phyloP scores from a whole-genome alignment of 148 eudicot genomes.

The Rhododendron ovatum region DNA sequence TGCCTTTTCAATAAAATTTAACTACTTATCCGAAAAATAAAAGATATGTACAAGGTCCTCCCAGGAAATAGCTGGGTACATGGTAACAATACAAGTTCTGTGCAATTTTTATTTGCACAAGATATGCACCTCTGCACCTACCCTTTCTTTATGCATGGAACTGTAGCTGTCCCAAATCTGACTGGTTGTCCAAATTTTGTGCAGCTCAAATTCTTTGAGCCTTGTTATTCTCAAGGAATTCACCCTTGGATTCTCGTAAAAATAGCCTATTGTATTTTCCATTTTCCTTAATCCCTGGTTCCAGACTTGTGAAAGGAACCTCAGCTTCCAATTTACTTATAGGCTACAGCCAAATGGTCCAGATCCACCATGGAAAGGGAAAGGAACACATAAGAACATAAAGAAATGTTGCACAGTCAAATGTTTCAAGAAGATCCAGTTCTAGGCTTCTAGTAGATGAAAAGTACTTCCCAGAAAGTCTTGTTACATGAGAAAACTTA shows the following conservation, averaged over 20 bases:
- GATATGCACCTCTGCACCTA: background rate
- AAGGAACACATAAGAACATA: background rate
- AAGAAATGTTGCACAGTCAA: background rate
- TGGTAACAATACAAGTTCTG: background rate
- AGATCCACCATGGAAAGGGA: background rate
- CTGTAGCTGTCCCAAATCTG: background rate
- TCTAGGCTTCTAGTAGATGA: background rate
- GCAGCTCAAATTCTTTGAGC: background rate
- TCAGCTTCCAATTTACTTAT: background rate
- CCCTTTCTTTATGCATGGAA: background rate
- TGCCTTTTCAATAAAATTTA: no score
- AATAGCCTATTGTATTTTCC: background rate
- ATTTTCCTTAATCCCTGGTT: background rate
- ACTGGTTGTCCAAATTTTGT: background rate
- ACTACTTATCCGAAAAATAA: no score
- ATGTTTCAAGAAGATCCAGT: background rate
- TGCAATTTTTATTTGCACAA: background rate
- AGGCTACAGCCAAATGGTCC: background rate
- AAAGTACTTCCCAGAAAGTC: background rate
- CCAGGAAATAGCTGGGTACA: background rate
- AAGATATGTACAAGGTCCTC: background rate
- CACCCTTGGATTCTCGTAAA: background rate
- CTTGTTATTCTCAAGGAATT: background rate
- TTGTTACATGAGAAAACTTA: background rate
- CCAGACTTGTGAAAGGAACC: background rate